A percentile compares a stretch with the other conserved stretches of the same genome.
phyloP scores from a whole-genome alignment of 2,329 filamentous ascomycete species.

The Talaromyces funiculosus region DNA sequence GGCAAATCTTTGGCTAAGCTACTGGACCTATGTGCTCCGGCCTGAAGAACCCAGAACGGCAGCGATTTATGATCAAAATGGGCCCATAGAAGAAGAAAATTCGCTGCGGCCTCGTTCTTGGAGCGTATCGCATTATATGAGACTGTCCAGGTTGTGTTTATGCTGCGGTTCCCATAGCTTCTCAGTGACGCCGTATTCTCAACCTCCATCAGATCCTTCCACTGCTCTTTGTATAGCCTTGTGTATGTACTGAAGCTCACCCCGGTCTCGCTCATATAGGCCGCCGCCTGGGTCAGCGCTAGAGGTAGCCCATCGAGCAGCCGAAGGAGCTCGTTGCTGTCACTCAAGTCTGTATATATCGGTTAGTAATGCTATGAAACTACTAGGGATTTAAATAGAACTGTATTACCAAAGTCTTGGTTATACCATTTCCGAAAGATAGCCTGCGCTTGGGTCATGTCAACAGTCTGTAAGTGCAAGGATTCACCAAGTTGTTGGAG shows the following conservation, averaged over 20 bases:
- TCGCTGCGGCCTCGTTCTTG: neutral
- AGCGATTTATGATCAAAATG: constrained; percentile 3
- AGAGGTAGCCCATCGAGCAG: constrained; percentile 5
- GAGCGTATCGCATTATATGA: constrained; percentile 1
- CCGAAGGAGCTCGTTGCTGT: constrained; percentile 3
- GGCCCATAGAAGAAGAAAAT: constrained; percentile 2
- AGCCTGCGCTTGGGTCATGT: constrained; percentile 5
- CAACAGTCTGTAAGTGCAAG: neutral
- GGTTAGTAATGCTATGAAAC: constrained; percentile 4
- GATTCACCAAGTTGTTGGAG: constrained; percentile 9
- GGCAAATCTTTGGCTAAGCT: neutral
- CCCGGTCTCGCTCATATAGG: constrained; percentile 2
- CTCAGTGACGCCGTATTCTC: neutral
- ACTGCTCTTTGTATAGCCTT: neutral
- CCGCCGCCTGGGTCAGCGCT: neutral
- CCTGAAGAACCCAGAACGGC: constrained; percentile 9
- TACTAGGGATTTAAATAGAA: neutral
- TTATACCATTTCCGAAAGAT: constrained; percentile 8
- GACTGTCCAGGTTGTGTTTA: constrained; percentile 4
- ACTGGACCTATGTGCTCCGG: neutral
- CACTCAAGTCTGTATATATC: neutral
- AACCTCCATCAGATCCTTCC: neutral
- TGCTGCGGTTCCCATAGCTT: neutral
- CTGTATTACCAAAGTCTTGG: constrained; percentile 7
- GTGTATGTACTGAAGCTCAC: neutral